Percentiles rank a stretch among this genome's conserved stretches.
phyloP scores from a whole-genome alignment of 352 stramenopile genomes.

The Phytophthora pseudosyringae region DNA sequence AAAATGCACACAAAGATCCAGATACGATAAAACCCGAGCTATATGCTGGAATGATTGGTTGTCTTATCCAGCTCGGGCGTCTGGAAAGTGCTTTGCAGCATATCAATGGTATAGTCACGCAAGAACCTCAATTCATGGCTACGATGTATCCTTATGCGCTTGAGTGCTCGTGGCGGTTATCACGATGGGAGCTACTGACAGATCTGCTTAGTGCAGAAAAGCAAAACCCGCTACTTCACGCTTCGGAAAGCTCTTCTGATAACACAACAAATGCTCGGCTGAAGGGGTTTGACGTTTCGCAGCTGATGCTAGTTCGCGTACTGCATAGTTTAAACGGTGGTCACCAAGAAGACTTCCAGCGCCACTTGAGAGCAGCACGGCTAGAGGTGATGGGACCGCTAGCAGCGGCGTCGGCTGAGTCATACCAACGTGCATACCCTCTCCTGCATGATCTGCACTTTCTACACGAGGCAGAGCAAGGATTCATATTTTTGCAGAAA shows the following conservation, averaged over 20 bases:
- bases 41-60: conserved; percentile 85
- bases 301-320: conserved; percentile 84
- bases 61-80: conserved; percentile 83
- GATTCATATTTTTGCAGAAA: conserved; percentile 64
- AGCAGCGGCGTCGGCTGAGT: conserved; percentile 72
- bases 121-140: conserved; percentile 80
- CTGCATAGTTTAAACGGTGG: conserved; percentile 75
- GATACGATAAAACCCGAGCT: conserved; percentile 71
- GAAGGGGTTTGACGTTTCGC: conserved; percentile 73
- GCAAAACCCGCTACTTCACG: conserved; percentile 64
- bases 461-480: conserved; percentile 76
- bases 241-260: conserved; percentile 30
- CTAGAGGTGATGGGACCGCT: conserved; percentile 77
- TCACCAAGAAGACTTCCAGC: conserved; percentile 59
- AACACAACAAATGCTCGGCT: conserved; percentile 40
- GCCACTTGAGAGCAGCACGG: conserved; percentile 67
- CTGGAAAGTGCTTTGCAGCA: conserved; percentile 87
- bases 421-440: conserved; percentile 80
- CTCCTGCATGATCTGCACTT: conserved; percentile 81
- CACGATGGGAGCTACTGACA: conserved; percentile 79
- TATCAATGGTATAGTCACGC: conserved; percentile 86
- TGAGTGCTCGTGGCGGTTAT: conserved; percentile 88
- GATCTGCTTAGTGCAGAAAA: conserved; percentile 81
- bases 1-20: conserved; percentile 47
- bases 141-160: conserved; percentile 84